Evolutionary conservation across 768 basidiomycete genomes (phyloP).

Genomic region (Pulveroboletus sp.): DNA sequence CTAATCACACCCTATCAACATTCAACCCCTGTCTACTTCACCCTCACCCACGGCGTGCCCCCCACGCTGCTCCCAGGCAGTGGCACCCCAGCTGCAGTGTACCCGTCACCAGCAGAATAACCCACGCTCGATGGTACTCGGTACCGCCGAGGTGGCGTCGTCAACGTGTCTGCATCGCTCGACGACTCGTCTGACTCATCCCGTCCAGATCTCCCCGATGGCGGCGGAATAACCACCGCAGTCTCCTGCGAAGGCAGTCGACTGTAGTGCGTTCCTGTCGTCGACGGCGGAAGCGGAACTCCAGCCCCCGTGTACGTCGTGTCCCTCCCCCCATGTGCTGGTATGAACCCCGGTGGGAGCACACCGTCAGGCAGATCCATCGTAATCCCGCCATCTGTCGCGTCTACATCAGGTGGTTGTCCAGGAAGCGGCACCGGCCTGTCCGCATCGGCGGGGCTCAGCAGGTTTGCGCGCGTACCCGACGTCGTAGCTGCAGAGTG

Average conservation of each 20-base stretch:
- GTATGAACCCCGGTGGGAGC: constrained; percentile 38
- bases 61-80: constrained; percentile 4
- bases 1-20: constrained; percentile 11
- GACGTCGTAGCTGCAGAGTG: constrained; percentile 27
- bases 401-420: constrained; percentile 1
- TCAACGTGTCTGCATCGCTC: constrained; percentile 34
- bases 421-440: constrained; percentile 33
- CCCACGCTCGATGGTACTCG: constrained; percentile 16
- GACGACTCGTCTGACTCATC: constrained; percentile 30
- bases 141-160: constrained; percentile 30
- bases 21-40: no score
- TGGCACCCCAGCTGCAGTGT: constrained; percentile 9
- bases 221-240: constrained; percentile 29
- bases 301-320: constrained; percentile 25
- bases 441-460: constrained; percentile 41
- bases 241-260: constrained; percentile 21
- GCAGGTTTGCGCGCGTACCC: constrained; percentile 25
- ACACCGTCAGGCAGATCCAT: constrained; percentile 26
- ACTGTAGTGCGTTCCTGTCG: constrained; percentile 21
- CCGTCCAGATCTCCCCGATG: constrained; percentile 12
- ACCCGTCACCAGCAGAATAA: constrained; percentile 2
- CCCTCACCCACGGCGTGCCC: constrained; percentile 16
- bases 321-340: constrained; percentile 15
- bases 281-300: constrained; percentile 32
- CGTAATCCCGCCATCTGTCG: constrained; percentile 13